Conservation (phyloP, 495 filamentous ascomycete species). For the Haplographium delicatum region DNA sequence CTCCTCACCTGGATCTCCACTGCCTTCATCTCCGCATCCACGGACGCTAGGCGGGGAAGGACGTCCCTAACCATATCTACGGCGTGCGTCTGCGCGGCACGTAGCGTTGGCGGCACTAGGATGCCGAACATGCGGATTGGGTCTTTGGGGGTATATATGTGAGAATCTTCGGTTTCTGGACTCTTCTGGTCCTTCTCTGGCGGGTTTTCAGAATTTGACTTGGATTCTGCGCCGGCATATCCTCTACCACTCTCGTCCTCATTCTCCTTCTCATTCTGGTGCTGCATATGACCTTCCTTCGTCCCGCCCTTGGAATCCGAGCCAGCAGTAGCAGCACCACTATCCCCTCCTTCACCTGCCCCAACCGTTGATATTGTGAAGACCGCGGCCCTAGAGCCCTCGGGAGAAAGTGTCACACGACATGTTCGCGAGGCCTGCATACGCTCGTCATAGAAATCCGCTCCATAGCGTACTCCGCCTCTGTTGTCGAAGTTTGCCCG, state of each 20-base stretch:
- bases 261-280: background rate
- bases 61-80: slow-evolving; percentile 38
- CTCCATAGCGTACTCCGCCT: slow-evolving; percentile 57
- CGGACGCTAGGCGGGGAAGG: slow-evolving; percentile 37
- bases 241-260: background rate
- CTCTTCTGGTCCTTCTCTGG: slow-evolving; percentile 13
- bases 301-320: slow-evolving; percentile 1
- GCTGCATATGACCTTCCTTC: background rate
- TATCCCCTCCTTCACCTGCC: no score
- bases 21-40: slow-evolving; percentile 39
- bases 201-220: background rate
- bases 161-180: no score
- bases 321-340: no score
- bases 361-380: background rate
- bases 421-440: slow-evolving; percentile 56
- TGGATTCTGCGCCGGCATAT: background rate
- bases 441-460: slow-evolving; percentile 64
- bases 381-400: slow-evolving; percentile 1
- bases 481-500: slow-evolving; percentile 67
- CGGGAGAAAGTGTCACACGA: slow-evolving; percentile 27
- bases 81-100: slow-evolving; percentile 48
- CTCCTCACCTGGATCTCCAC: slow-evolving; percentile 47
- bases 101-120: slow-evolving; percentile 54
- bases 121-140: slow-evolving; percentile 70
- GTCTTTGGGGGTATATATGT: slow-evolving; percentile 41